Evolutionary conservation across 2,329 filamentous ascomycete species (phyloP).

Genomic region (Chrysosporium queenslandicum): DNA sequence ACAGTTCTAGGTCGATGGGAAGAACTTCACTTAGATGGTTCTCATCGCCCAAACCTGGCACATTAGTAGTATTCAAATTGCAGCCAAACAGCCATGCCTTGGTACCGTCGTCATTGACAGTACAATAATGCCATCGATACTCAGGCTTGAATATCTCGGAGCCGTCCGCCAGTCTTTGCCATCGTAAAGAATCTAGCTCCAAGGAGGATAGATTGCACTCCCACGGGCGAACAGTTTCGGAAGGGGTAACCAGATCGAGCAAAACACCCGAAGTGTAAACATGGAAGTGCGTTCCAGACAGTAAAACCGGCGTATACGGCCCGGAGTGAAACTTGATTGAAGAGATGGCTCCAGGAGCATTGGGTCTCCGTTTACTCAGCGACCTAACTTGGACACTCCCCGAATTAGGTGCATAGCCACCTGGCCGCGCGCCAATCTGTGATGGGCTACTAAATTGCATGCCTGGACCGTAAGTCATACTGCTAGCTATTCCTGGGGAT

Average conservation of each 20-base stretch:
- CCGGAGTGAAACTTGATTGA: constrained; percentile 83
- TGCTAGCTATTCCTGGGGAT: constrained; percentile 26
- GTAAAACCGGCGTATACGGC: constrained; percentile 74
- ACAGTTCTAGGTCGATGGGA: constrained; percentile 82
- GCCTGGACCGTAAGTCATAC: constrained; percentile 32
- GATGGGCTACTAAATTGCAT: constrained; percentile 28
- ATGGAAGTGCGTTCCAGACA: constrained; percentile 88
- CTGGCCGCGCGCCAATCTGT: constrained; percentile 32
- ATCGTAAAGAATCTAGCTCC: constrained; percentile 75
- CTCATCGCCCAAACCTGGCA: constrained; percentile 62
- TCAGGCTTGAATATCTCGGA: constrained; percentile 82
- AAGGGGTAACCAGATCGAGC: constrained; percentile 87
- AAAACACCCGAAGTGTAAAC: constrained; percentile 86
- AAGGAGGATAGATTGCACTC: constrained; percentile 87
- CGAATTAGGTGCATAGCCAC: constrained; percentile 62
- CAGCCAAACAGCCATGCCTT: constrained; percentile 97
- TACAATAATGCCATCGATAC: constrained; percentile 98
- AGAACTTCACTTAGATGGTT: constrained; percentile 93
- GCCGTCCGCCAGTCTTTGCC: constrained; percentile 91
- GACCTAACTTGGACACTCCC: constrained; percentile 50
- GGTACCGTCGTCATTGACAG: constrained; percentile 86
- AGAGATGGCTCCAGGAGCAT: constrained; percentile 79
- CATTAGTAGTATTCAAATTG: constrained; percentile 60
- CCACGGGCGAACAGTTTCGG: constrained; percentile 70
- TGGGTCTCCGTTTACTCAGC: constrained; percentile 40